Evolutionary conservation across 1,284 basidiomycete species (phyloP), one percentile per base, ranked within the genome.

Genomic region (Amylostereum chailletii): DNA sequence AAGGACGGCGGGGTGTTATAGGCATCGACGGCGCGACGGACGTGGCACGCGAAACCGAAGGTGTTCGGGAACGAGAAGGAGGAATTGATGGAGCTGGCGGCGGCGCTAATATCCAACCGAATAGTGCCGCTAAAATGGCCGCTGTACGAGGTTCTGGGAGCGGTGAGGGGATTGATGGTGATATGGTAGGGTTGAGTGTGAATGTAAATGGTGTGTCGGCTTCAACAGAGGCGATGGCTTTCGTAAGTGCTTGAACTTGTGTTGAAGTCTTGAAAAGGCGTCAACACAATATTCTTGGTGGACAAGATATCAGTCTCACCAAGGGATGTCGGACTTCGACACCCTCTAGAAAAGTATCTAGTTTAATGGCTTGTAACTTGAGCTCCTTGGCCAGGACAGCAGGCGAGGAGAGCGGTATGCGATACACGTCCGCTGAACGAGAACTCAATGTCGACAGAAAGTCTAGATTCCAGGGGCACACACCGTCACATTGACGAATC

Each of bases 401-500:
- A 10, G 88, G 83, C 1, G 85, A 70, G 54, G 81, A 76, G 11
- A 90, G 67, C 4, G 83, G 82, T 33, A 90, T 77, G 45, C 81
- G 79, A 59, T 90, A 90, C 47, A 90, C 79, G 0, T 82, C 81
- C 40, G 74, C 86, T 89, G 46, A 5, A 49, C 11, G 9, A 31
- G 8, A 7, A 34, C 45, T 39, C 47, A 41, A 27, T 45, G 46
- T 31, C 44, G 44, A 44, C 19, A 36, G 7, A 7, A 26, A 38
- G 46, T 33, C 34, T 31, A 47, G 3, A 27, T 38, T 32, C 32
- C 49, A 40, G 37, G 29, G 38, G 52, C 37, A 68, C 77, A 56
- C 58, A 90, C 88, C 65, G 63, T 89, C 85, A 57, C 87, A 89
- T 61, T 90, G 87, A 49, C 77, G 74, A 33, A 72, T 71, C 62